Evolutionary conservation across 1,139 yeast genomes (phyloP), one percentile per base, ranked within the genome.

Genomic region (Kluyveromyces sp.): DNA sequence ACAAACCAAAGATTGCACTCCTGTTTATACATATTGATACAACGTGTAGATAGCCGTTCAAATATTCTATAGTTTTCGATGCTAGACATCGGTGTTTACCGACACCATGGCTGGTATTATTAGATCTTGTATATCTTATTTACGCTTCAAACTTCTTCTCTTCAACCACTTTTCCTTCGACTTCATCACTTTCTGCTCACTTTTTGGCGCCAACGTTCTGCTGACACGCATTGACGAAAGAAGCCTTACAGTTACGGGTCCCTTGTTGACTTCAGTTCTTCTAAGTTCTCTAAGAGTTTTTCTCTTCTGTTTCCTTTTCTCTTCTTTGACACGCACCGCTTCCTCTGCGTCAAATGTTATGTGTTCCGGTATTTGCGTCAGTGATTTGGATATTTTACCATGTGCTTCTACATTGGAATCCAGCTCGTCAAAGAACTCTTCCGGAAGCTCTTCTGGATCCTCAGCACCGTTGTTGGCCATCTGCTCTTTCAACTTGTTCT

Each of bases 121-220:
- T 22, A 25, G 16, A 28, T 31, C 4, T 3, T 17, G n/a, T 12
- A 3, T 19, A 7, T 33, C 44, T 35, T 49, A 57, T 41, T 49
- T 56, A 39, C 61, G 60, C 18, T 52, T 54, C 44, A 79, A 60
- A 17, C 78, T 65, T 53, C 72, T 77, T 58, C 87, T 72, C 52
- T 71, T 73, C 50, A 80, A 64, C 86, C 86, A 80, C 53, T 74
- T 74, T 43, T 74, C 75, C 56, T 70, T 76, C 26, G 71, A 64
- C 39, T 62, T 66, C 42, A 73, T 58, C 11, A 73, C 65, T 36
- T 64, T 60, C 18, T 61, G 56, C 46, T 73, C 77, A 36, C 73
- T 71, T 36, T 65, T 65, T 8, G 82, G 83, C 3, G 65, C 61
- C 54, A 58, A 43, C 8, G 52, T 42, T 18, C 45, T 50, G 11